Evolutionary conservation across 257 asterid genomes (phyloP).

Genomic region (Coffea eugenioides): DNA sequence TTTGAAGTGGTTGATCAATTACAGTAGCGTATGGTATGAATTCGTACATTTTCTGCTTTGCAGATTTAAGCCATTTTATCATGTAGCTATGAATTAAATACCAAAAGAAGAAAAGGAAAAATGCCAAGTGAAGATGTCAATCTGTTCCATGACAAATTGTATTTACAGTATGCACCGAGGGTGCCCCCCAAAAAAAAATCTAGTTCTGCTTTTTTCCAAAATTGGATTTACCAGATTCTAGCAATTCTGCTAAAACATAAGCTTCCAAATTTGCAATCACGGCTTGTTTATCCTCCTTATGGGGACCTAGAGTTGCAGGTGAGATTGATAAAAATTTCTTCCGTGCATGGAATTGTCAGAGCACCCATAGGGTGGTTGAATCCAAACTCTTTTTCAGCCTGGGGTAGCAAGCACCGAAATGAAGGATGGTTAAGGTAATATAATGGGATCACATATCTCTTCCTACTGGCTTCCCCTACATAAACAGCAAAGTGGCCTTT

Average conservation of each 20-base stretch:
- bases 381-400: slow-evolving; percentile 36
- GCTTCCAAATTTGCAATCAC: not conserved
- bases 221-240: not conserved
- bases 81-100: too few relatives aligned
- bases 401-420: slow-evolving; percentile 25
- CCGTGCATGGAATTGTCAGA: slow-evolving; percentile 30
- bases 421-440: slow-evolving; percentile 25
- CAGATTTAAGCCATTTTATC: too few relatives aligned
- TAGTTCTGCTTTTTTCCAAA: not conserved
- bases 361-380: slow-evolving; percentile 38
- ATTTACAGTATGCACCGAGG: not conserved
- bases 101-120: not conserved
- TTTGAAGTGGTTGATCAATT: too few relatives aligned
- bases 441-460: slow-evolving; percentile 30
- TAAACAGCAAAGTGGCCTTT: slow-evolving; percentile 32
- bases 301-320: slow-evolving; percentile 13
- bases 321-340: slow-evolving; percentile 31
- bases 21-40: too few relatives aligned
- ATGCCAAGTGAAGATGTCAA: not conserved
- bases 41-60: too few relatives aligned
- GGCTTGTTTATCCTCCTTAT: not conserved
- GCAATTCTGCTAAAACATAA: not conserved
- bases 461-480: slow-evolving; percentile 30
- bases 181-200: not conserved
- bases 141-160: not conserved